A percentile compares a stretch with the other conserved stretches of the same genome.
Evolutionary conservation across 2,329 filamentous ascomycete genomes (phyloP).

Genomic region (Trichoderma guizhouense): DNA sequence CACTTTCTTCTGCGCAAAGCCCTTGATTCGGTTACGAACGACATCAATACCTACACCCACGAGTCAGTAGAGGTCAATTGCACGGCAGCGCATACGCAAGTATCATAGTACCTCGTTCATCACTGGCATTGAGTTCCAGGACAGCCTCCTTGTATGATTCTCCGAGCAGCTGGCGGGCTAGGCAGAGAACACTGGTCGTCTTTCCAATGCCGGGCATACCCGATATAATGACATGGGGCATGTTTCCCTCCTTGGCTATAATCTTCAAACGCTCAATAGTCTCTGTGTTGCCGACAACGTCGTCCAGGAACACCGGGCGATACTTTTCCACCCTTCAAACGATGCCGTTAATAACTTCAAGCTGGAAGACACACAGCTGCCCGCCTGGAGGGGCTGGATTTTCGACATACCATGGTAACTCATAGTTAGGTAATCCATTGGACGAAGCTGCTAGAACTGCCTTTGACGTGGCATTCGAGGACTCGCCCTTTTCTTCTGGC

Average conservation of each 20-base stretch:
- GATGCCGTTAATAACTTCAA: slow-evolving; percentile 22
- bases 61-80: background rate
- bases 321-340: slow-evolving; percentile 91
- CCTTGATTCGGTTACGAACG: slow-evolving; percentile 94
- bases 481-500: slow-evolving; percentile 55
- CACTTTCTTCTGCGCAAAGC: slow-evolving; percentile 98
- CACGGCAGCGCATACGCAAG: background rate
- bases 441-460: slow-evolving; percentile 50
- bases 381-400: background rate
- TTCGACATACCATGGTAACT: slow-evolving; percentile 68
- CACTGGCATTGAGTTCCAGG: slow-evolving; percentile 90
- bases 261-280: slow-evolving; percentile 97
- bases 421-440: slow-evolving; percentile 58
- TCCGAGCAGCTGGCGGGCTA: slow-evolving; percentile 86
- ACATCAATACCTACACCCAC: slow-evolving; percentile 76
- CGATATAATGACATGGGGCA: slow-evolving; percentile 99
- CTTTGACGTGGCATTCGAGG: slow-evolving; percentile 58
- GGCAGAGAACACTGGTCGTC: slow-evolving; percentile 90
- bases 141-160: slow-evolving; percentile 97
- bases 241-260: slow-evolving; percentile 97
- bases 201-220: slow-evolving; percentile 99
- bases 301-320: slow-evolving; percentile 88
- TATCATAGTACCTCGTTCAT: slow-evolving; percentile 77
- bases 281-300: slow-evolving; percentile 96
- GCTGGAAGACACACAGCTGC: slow-evolving; percentile 9